Evolutionary conservation across 495 filamentous ascomycete genomes (phyloP).

Genomic region (Penicillium cosmopolitanum): DNA sequence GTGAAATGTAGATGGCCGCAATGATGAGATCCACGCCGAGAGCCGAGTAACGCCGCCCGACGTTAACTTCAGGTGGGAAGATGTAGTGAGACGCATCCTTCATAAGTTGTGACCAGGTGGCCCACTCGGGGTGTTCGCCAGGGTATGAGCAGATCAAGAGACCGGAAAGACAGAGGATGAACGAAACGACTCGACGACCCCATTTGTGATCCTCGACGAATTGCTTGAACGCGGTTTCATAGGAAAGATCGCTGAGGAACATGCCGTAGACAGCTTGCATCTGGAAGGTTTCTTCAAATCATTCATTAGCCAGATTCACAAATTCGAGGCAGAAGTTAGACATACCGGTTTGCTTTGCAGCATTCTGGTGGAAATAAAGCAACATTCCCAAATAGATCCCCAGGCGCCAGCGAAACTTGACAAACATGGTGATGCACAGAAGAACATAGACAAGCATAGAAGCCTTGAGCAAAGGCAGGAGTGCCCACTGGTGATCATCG

Average conservation of each 20-base stretch:
- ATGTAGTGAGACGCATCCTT: slow-evolving; percentile 50
- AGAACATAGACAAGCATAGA: slow-evolving; percentile 65
- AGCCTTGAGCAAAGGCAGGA: slow-evolving; percentile 63
- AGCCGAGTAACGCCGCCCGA: slow-evolving; percentile 56
- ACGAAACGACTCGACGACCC: slow-evolving; percentile 48
- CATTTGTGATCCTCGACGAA: slow-evolving; percentile 52
- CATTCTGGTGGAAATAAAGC: slow-evolving; percentile 56
- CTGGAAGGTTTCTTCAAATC: slow-evolving; percentile 42
- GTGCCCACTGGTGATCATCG: slow-evolving; percentile 69
- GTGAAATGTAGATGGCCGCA: slow-evolving; percentile 61
- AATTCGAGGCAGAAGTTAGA: background rate
- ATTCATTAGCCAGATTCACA: background rate
- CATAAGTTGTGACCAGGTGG: slow-evolving; percentile 60
- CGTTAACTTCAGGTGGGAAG: slow-evolving; percentile 58
- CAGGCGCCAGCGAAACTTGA: slow-evolving; percentile 60
- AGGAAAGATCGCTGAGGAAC: slow-evolving; percentile 63
- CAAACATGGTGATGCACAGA: slow-evolving; percentile 57
- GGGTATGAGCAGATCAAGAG: slow-evolving; percentile 64
- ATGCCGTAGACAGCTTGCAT: slow-evolving; percentile 68
- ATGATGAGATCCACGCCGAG: slow-evolving; percentile 62
- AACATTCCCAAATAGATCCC: slow-evolving; percentile 52
- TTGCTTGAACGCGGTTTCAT: slow-evolving; percentile 53
- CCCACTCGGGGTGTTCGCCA: slow-evolving; percentile 59
- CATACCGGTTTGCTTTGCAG: slow-evolving; percentile 34
- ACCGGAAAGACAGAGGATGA: slow-evolving; percentile 49